Evolutionary conservation across 345 rosid species (phyloP), one percentile per base, ranked within the genome.

Genomic region (Salix suchowensis): DNA sequence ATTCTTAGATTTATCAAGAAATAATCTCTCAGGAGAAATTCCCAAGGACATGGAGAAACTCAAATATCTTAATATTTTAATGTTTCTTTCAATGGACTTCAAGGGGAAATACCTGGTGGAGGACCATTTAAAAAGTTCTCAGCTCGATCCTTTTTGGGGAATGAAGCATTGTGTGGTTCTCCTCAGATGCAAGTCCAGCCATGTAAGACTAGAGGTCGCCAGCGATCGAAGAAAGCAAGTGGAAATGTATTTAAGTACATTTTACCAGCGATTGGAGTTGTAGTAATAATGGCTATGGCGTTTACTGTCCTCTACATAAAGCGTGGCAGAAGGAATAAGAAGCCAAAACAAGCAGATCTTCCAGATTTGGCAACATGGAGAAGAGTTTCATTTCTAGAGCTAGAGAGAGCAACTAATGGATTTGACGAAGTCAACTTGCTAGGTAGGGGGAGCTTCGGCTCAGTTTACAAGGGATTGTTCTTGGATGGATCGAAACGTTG

Each of bases 141-240:
- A 0, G n/a, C 40, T 36, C 24, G 66, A 37, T 85, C 83, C n/a
- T 84, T 69, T 21, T 2, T 19, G 23, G n/a, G 55, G 6, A 85
- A 85, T 60, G 5, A 68, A 23, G 83, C 67, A 11, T 67, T 85
- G 0, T 82, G 87, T 65, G 85, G 84, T 46, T 28, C 70, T 19
- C n/a, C 72, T 4, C 28, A 65, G 12, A 6, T 82, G 6, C 74
- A 66, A 37, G 77, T 85, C 4, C 61, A 46, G 3, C 74, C 67
- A 1, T 80, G 85, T 46, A 37, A 71, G 32, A 36, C 19, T 7
- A 50, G 44, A 12, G 16, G 12, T 46, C 52, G 5, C 54, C 13
- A 13, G 28, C 24, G 24, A 30, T 23, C 68, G 24, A 48, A 2
- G 37, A 18, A 18, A 26, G 2, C n/a, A 4, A 23, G 23, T 13